phyloP scores from a whole-genome alignment of 2,329 filamentous ascomycete species.

The Hymenoscyphus occultus region DNA sequence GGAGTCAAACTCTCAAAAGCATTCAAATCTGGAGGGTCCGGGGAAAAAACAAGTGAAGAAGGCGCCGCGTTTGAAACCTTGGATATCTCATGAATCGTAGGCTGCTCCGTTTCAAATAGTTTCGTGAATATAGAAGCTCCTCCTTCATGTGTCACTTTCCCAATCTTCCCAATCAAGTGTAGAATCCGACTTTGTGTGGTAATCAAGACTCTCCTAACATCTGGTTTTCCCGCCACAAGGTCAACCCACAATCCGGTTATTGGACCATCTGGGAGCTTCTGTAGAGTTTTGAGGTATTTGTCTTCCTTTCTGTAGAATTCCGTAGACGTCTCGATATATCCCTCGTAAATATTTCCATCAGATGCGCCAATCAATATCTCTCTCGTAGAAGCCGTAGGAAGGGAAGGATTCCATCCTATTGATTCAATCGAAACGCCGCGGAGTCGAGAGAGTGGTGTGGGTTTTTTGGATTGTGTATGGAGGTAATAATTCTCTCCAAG shows the following conservation, averaged over 20 bases:
- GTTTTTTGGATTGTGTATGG: conserved; percentile 88
- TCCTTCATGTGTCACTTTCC: conserved; percentile 70
- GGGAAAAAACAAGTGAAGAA: conserved; percentile 72
- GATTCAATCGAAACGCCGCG: conserved; percentile 86
- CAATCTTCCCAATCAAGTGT: conserved; percentile 77
- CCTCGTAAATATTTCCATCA: conserved; percentile 95
- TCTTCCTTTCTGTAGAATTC: conserved; percentile 97
- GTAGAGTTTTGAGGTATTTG: conserved; percentile 81
- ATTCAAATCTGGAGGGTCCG: conserved; percentile 60
- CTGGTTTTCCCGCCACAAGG: conserved; percentile 59
- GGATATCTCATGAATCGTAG: conserved; percentile 69
- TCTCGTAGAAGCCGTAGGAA: conserved; percentile 88
- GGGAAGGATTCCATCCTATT: conserved; percentile 89
- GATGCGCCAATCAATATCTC: conserved; percentile 89
- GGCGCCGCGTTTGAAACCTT: conserved; percentile 56
- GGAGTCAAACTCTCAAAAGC: conserved; percentile 54
- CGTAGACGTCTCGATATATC: conserved; percentile 87
- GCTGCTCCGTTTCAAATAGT: conserved; percentile 84
- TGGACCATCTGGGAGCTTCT: conserved; percentile 77
- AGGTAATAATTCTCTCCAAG: conserved; percentile 97
- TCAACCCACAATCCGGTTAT: conserved; percentile 87
- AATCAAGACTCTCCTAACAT: conserved; percentile 74
- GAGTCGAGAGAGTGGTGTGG: conserved; percentile 75
- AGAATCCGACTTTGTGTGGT: conserved; percentile 75
- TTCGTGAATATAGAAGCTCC: conserved; percentile 81